phyloP scores from a whole-genome alignment of 2,329 filamentous ascomycete genomes.

The Venturia aucupariae region DNA sequence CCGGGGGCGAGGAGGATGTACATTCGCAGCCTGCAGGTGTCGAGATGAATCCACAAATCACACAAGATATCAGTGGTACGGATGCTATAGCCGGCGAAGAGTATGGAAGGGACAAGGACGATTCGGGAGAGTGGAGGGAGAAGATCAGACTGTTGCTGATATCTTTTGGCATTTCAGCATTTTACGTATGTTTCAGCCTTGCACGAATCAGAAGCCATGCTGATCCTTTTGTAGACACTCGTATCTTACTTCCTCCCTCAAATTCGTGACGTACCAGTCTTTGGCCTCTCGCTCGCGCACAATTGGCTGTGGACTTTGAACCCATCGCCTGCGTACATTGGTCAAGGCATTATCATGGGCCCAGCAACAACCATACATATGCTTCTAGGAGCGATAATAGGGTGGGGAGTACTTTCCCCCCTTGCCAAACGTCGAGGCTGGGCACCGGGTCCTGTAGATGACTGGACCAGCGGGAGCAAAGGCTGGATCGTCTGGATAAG shows the following conservation, averaged over 20 bases:
- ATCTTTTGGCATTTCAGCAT: constrained; percentile 51
- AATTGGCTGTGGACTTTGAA: constrained; percentile 95
- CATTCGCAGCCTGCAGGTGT: background rate
- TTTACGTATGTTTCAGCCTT: constrained; percentile 31
- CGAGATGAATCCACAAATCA: background rate
- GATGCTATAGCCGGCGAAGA: constrained; percentile 21
- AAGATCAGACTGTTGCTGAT: constrained; percentile 51
- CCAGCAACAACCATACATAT: constrained; percentile 92
- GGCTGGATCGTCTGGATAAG: constrained; percentile 99
- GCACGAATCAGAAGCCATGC: constrained; percentile 9
- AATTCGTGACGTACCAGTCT: constrained; percentile 76
- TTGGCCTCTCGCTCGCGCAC: constrained; percentile 63
- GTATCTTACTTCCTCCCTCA: constrained; percentile 84
- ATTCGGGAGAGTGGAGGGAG: constrained; percentile 49
- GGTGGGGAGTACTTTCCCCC: constrained; percentile 86
- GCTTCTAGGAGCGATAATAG: constrained; percentile 78
- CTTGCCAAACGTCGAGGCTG: constrained; percentile 77
- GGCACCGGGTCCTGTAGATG: constrained; percentile 76
- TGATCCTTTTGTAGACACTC: constrained; percentile 50
- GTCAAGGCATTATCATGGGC: constrained; percentile 98
- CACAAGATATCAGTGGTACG: background rate
- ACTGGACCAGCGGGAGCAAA: constrained; percentile 90
- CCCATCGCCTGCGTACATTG: constrained; percentile 92
- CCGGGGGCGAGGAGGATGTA: background rate
- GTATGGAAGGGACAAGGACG: constrained; percentile 25